Conservation (phyloP, 2,329 filamentous ascomycete genomes). For the Epichloe typhina region DNA sequence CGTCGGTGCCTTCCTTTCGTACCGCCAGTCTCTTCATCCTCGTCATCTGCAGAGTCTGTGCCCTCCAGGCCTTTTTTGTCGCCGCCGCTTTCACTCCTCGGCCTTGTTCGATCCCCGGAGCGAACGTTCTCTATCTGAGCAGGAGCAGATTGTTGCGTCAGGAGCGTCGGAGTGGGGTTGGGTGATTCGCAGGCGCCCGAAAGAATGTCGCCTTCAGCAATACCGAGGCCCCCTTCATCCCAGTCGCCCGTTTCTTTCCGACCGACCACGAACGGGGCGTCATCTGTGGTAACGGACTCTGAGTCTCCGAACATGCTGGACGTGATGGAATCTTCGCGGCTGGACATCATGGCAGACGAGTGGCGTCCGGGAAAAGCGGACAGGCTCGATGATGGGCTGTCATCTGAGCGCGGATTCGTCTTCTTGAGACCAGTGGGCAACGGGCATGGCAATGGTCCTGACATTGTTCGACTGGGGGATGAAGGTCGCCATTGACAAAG, state of each 20-base stretch:
- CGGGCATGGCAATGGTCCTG: slow-evolving; percentile 39
- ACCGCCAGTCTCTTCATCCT: slow-evolving; percentile 75
- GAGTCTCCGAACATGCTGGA: slow-evolving; percentile 81
- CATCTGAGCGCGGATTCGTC: slow-evolving; percentile 50
- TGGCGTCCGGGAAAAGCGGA: slow-evolving; percentile 55
- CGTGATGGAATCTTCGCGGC: slow-evolving; percentile 76
- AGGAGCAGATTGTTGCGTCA: slow-evolving; percentile 53
- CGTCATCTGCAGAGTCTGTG: slow-evolving; percentile 80
- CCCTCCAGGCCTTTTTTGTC: slow-evolving; percentile 63
- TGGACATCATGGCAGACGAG: slow-evolving; percentile 69
- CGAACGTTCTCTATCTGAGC: slow-evolving; percentile 44
- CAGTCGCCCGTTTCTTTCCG: slow-evolving; percentile 65
- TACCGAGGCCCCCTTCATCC: slow-evolving; percentile 67
- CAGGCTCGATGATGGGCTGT: slow-evolving; percentile 74
- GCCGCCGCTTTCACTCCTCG: slow-evolving; percentile 59
- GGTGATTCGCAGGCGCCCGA: slow-evolving; percentile 20
- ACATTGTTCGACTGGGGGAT: slow-evolving; percentile 29
- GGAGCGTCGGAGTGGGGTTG: slow-evolving; percentile 37
- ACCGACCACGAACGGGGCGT: slow-evolving; percentile 62
- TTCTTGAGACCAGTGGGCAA: slow-evolving; percentile 53
- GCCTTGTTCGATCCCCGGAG: slow-evolving; percentile 59
- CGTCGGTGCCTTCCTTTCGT: slow-evolving; percentile 33
- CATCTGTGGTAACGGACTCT: slow-evolving; percentile 66
- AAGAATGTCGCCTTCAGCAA: slow-evolving; percentile 47
- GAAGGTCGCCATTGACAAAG: slow-evolving; percentile 91